Evolutionary conservation across 768 basidiomycete species (phyloP).

Genomic region (Ramaria sp.): DNA sequence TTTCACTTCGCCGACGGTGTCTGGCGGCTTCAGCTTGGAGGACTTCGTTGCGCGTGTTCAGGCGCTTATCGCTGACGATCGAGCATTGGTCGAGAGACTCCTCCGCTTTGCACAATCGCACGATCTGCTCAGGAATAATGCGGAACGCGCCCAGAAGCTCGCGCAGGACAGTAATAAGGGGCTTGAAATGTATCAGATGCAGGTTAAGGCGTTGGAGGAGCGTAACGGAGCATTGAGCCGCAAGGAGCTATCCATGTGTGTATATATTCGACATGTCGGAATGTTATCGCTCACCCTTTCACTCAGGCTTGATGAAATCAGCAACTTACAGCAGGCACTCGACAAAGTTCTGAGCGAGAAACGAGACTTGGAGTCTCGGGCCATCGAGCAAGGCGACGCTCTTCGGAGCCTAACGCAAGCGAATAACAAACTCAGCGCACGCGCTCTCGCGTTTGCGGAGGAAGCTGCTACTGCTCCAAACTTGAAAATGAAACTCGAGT

Average conservation of each 20-base stretch:
- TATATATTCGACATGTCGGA: conserved; percentile 9
- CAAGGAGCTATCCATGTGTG: conserved; percentile 49
- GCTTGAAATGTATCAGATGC: conserved; percentile 85
- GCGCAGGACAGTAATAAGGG: conserved; percentile 72
- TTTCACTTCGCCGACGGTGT: conserved; percentile 14
- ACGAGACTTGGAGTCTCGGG: conserved; percentile 53
- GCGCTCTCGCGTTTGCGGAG: conserved; percentile 57
- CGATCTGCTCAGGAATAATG: conserved; percentile 85
- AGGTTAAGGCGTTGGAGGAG: conserved; percentile 72
- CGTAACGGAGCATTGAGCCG: conserved; percentile 43
- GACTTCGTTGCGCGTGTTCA: conserved; percentile 70
- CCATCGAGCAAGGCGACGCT: conserved; percentile 65
- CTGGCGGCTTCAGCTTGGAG: conserved; percentile 49
- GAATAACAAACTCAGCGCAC: conserved; percentile 67
- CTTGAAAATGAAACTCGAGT: conserved; percentile 52
- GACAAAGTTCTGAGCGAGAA: conserved; percentile 54
- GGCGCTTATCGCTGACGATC: conserved; percentile 74
- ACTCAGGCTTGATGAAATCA: conserved; percentile 54
- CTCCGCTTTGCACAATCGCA: conserved; percentile 82
- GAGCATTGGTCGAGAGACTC: conserved; percentile 71
- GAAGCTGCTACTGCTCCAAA: conserved; percentile 51
- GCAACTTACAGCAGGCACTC: conserved; percentile 45
- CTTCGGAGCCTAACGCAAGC: conserved; percentile 64
- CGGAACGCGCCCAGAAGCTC: conserved; percentile 83
- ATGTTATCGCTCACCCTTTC: conserved; percentile 6